Conservation (phyloP, 2,329 filamentous ascomycete species). For the Epichloe typhina region DNA sequence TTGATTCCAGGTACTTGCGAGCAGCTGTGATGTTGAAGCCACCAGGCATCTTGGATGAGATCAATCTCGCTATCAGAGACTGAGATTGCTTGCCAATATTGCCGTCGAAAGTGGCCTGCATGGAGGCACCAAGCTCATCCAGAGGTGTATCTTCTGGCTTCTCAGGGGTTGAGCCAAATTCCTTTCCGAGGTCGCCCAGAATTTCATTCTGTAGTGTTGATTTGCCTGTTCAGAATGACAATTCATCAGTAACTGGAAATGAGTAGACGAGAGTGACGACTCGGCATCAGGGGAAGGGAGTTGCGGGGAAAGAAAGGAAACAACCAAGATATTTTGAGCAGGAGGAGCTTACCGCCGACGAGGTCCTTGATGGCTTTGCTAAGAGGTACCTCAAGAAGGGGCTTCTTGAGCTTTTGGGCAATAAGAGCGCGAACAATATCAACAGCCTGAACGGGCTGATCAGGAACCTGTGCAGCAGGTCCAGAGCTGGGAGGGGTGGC, state of each 20-base stretch:
- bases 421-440: constrained; percentile 84
- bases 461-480: constrained; percentile 73
- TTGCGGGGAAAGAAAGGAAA: not conserved
- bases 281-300: too few relatives aligned
- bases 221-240: constrained; percentile 52
- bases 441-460: constrained; percentile 75
- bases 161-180: constrained; percentile 95
- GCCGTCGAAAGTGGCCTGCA: constrained; percentile 98
- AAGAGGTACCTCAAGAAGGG: constrained; percentile 72
- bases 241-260: constrained; percentile 5
- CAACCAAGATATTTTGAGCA: not conserved
- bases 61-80: constrained; percentile 82
- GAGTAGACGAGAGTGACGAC: too few relatives aligned
- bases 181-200: constrained; percentile 90
- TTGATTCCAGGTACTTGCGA: constrained; percentile 85
- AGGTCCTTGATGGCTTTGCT: constrained; percentile 98
- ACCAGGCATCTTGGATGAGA: constrained; percentile 98
- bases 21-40: constrained; percentile 97
- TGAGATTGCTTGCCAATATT: constrained; percentile 95
- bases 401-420: constrained; percentile 96
- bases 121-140: constrained; percentile 85
- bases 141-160: constrained; percentile 96
- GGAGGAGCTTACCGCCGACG: constrained; percentile 64
- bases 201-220: constrained; percentile 98
- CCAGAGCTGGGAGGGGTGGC: constrained; percentile 61